phyloP scores from a whole-genome alignment of 2,329 filamentous ascomycete species.

The Annulohypoxylon truncatum region DNA sequence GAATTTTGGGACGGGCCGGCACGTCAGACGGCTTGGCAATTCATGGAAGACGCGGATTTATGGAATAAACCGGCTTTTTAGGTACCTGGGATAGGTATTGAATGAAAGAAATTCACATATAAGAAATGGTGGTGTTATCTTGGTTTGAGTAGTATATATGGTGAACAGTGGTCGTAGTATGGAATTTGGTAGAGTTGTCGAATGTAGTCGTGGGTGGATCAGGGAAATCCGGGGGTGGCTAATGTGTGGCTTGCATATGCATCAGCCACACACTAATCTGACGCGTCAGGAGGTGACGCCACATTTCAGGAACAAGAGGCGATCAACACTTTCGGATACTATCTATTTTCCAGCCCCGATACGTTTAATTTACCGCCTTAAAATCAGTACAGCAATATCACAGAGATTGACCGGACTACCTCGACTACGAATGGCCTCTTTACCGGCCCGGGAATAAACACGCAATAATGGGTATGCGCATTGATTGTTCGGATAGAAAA shows the following conservation, averaged over 20 bases:
- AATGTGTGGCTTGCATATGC: neutral
- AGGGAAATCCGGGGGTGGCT: neutral
- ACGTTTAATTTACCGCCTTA: constrained; percentile 8
- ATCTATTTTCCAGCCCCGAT: neutral
- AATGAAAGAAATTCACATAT: no score
- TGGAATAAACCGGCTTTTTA: no score
- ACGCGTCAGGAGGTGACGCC: constrained; percentile 20
- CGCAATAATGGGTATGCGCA: constrained; percentile 36
- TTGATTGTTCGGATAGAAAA: neutral
- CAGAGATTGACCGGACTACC: neutral
- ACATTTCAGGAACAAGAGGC: constrained; percentile 15
- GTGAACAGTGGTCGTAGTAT: no score
- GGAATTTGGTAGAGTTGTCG: no score
- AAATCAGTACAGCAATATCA: neutral
- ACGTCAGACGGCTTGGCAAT: no score
- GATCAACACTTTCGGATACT: neutral
- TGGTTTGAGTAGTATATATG: no score
- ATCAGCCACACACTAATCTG: constrained; percentile 9
- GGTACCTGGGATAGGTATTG: no score
- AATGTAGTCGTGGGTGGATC: neutral
- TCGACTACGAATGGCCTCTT: constrained; percentile 30
- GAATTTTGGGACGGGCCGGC: no score
- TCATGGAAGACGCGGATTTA: no score
- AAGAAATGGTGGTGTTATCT: no score
- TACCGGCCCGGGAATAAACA: constrained; percentile 7